Evolutionary conservation across 345 rosid genomes (phyloP), one percentile per base, ranked within the genome.

Genomic region (Populus nigra): DNA sequence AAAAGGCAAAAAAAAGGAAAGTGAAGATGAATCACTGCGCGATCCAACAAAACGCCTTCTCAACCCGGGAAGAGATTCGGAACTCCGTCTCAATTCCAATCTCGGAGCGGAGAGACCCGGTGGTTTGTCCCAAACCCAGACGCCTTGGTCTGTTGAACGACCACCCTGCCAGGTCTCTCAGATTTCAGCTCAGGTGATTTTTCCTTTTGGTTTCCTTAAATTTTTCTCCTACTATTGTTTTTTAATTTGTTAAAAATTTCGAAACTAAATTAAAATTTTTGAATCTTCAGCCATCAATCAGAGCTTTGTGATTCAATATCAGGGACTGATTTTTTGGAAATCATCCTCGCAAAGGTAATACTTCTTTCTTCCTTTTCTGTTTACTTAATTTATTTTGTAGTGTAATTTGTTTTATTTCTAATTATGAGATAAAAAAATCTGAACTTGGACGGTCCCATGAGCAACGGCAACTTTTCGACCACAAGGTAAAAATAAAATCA

Each of bases 71-170:
- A 69, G 96, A 88, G 84, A 84, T 84, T 75, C 85, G 84, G 69
- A 76, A 84, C 73, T 79, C 87, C 25, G 80, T 76, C 31, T 68
- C 85, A 11, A 80, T 25, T 80, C 76, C 85, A 43, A 68, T 79
- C 4, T 80, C 83, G 55, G 91, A 88, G 29, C 81, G 80, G 31
- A 79, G 86, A 68, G 87, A 88, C 81, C 33, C 89, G 65, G 87
- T 91, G 72, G 87, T 89, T 80, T 90, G 94, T 39, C 98, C 98
- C 18, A 88, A 88, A 67, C 98, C 98, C 0, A 91, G 93, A 23
- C 97, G 98, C 65, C 47, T 90, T 25, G 88, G 88, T 62, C 73
- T 79, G 8, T 72, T 80, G 73, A 75, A 68, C 81, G 90, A 90
- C 77, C 87, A 79, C 69, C 86, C 89, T 35, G 72, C 84, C 76